Conservation (phyloP, 331 rosid species). For the Spiraea crenata region DNA sequence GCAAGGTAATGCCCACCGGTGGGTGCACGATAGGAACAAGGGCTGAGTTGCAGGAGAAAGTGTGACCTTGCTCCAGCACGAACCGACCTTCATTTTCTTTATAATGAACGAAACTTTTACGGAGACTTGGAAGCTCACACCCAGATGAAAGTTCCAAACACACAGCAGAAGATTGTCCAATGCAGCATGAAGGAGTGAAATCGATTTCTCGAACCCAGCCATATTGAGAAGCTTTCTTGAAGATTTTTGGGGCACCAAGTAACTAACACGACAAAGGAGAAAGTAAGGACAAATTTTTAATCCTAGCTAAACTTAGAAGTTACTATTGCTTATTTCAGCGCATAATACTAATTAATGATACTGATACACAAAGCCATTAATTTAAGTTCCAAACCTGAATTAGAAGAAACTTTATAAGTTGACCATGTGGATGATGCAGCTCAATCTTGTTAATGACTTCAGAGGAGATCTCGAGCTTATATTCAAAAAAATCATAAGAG, state of each 20-base stretch:
- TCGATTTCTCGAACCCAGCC: slow-evolving; percentile 34
- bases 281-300: background rate
- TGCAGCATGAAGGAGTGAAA: slow-evolving; percentile 36
- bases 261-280: slow-evolving; percentile 15
- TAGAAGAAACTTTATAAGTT: slow-evolving; percentile 14
- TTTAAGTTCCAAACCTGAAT: slow-evolving; percentile 25
- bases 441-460: slow-evolving; percentile 29
- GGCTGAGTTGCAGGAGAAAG: slow-evolving; percentile 3
- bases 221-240: slow-evolving; percentile 2
- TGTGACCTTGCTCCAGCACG: background rate
- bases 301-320: background rate
- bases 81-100: slow-evolving; percentile 15
- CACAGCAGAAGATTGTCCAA: slow-evolving; percentile 35
- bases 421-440: background rate
- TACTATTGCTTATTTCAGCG: background rate
- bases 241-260: slow-evolving; percentile 32
- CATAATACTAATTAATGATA: background rate
- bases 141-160: slow-evolving; percentile 21
- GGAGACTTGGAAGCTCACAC: slow-evolving; percentile 24
- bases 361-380: background rate
- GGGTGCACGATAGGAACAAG: slow-evolving; percentile 29
- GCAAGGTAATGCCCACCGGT: slow-evolving; percentile 14
- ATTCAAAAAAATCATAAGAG: background rate
- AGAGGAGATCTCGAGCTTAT: slow-evolving; percentile 20
- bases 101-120: slow-evolving; percentile 5